Evolutionary conservation across 805 yeast genomes (phyloP).

Genomic region (Citeromyces matritensis): DNA sequence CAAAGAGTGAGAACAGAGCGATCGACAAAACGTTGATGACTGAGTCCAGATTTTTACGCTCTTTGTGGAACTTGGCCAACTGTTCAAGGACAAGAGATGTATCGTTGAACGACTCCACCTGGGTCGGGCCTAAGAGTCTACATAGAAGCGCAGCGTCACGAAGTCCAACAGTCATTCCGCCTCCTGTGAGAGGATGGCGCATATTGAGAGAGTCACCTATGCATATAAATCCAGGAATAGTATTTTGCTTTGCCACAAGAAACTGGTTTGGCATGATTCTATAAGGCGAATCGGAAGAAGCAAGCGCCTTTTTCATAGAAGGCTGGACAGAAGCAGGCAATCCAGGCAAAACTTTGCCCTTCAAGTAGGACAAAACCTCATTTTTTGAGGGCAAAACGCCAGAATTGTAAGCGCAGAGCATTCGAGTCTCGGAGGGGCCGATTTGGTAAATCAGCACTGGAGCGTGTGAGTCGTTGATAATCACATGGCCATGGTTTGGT

Average conservation of each 20-base stretch:
- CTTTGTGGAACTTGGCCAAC: constrained; percentile 54
- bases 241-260: constrained; percentile 62
- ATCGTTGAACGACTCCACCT: constrained; percentile 41
- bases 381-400: constrained; percentile 53
- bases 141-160: constrained; percentile 68
- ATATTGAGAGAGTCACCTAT: constrained; percentile 91
- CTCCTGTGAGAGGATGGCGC: constrained; percentile 98
- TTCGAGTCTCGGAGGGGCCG: constrained; percentile 69
- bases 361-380: constrained; percentile 43
- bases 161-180: constrained; percentile 97
- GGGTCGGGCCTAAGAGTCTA: constrained; percentile 38
- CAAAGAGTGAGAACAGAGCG: constrained; percentile 80
- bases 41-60: constrained; percentile 65
- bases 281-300: constrained; percentile 30
- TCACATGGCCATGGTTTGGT: constrained; percentile 76
- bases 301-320: constrained; percentile 52
- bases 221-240: constrained; percentile 60
- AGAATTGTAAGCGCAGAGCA: constrained; percentile 76
- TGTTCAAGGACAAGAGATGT: constrained; percentile 38
- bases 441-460: constrained; percentile 87
- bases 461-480: constrained; percentile 61
- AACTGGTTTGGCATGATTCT: constrained; percentile 91
- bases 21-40: constrained; percentile 84
- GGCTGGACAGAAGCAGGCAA: constrained; percentile 55
- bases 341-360: constrained; percentile 42